Evolutionary conservation across 805 yeast species (phyloP), one percentile per base, ranked within the genome.

Genomic region (Hagleromyces aurorensis): DNA sequence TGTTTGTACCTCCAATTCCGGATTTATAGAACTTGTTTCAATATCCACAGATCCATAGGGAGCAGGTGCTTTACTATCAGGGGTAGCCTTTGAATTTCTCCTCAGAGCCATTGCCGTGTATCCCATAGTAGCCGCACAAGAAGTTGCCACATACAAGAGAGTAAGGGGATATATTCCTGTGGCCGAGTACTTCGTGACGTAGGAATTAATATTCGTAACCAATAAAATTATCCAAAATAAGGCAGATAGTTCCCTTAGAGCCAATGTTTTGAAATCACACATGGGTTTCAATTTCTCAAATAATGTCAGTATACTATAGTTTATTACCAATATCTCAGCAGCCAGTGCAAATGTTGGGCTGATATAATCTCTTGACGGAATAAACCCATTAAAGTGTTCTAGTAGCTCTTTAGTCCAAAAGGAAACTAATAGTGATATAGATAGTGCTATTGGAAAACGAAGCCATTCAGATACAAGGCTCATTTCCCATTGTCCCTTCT

Each of bases 361-460:
- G 4, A 59, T 47, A 42, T 62, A 71, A 36, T 70, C 65, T 13
- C 70, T 62, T 2, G 78, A 71, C n/a, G 73, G 51, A 10, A 74
- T 44, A 30, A 63, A 51, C 4, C 76, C 75, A 59, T 72, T 70
- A 29, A 49, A 33, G 19, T 52, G 35, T 41, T 56, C 39, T 38
- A 76, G 43, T 50, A 67, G 47, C 41, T 66, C 47, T 41, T 69
- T 50, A 8, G 62, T 48, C 25, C 57, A 41, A 19, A 44, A 43
- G 0, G 69, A 51, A 9, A 61, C 40, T 10, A 64, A 41, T 8
- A 56, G 43, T 0, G 89, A 69, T 6, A 69, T 29, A 0, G 51
- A 46, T 11, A 78, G 42, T 12, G 86, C 64, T 4, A 76, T 22
- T 1, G 94, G 87, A 19, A 77, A 65, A 41, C 86, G 67, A 13